Evolutionary conservation across 2,329 filamentous ascomycete genomes (phyloP).

Genomic region (Aspergillus texensis): DNA sequence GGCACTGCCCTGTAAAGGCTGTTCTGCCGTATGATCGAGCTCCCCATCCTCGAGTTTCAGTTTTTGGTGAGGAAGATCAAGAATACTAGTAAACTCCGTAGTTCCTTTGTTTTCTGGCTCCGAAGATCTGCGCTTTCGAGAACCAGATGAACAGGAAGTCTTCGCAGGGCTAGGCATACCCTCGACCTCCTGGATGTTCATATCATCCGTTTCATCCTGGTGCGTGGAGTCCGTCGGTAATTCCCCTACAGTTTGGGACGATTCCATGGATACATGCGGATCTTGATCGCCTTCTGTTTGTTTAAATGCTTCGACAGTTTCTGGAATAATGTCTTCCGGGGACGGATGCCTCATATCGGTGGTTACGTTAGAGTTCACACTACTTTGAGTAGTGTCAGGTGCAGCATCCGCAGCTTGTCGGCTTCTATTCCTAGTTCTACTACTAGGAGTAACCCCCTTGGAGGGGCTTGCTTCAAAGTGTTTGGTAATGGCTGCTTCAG

Average conservation of each 20-base stretch:
- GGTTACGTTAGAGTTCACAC: background rate
- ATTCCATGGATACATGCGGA: conserved; percentile 1
- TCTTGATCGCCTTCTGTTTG: conserved; percentile 1
- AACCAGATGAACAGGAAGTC: conserved; percentile 19
- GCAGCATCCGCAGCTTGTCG: conserved; percentile 14
- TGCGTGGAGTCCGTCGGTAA: conserved; percentile 14
- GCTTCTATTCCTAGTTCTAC: conserved; percentile 20
- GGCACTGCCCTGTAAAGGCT: conserved; percentile 26
- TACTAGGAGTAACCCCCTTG: conserved; percentile 14
- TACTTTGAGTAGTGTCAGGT: conserved; percentile 10
- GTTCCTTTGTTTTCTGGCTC: conserved; percentile 25
- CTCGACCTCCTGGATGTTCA: conserved; percentile 3
- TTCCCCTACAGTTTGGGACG: conserved; percentile 6
- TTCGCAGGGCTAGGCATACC: conserved; percentile 12
- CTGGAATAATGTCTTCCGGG: conserved; percentile 17
- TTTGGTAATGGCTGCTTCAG: conserved; percentile 15
- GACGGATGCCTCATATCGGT: conserved; percentile 17
- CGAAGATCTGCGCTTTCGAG: conserved; percentile 31
- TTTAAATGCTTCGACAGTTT: conserved; percentile 12
- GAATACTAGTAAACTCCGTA: conserved; percentile 16
- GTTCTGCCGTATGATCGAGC: conserved; percentile 23
- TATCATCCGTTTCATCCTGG: conserved; percentile 8
- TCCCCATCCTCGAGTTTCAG: conserved; percentile 35
- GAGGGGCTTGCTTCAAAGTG: conserved; percentile 21
- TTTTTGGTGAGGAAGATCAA: conserved; percentile 31